Evolutionary conservation across 352 stramenopile genomes (phyloP), one percentile per base, ranked within the genome.

Genomic region (Phytopythium sindhum): DNA sequence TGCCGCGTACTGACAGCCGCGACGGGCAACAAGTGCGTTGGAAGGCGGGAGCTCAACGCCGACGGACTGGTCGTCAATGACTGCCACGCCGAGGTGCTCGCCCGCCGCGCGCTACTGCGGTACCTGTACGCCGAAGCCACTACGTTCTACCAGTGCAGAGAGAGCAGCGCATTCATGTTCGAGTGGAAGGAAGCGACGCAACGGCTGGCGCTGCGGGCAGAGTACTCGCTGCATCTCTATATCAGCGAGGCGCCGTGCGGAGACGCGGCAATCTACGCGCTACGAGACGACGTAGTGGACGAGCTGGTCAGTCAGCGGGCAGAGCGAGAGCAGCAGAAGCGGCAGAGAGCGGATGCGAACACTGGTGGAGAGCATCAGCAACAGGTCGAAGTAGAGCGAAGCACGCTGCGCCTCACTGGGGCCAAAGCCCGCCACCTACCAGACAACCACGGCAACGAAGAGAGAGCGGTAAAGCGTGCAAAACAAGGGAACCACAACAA

Each of bases 181-280:
- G 60, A 74, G 51, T 67, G 68, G 2, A 57, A 76, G 19, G 11
- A 53, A 2, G 67, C 61, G 35, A 83, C 67, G 1, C 39, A 41
- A 17, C 80, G 80, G 57, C 71, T 91, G 31, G 42, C 57, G 23
- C 69, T 96, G n/a, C 84, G 81, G 53, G 47, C 60, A 1, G 65
- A 83, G 44, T 74, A 92, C 62, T 72, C 78, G 39, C 74, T 98
- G 39, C 89, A 98, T 74, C 73, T 98, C 14, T 98, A 91, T 65
- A 88, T 98, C 57, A 97, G 81, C 56, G 93, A 98, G 75, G 85
- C 91, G 15, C 95, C 95, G 9, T 98, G 95, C 72, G 95, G 93
- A 44, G 93, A 98, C 73, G 89, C 89, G 9, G 85, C 92, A n/a
- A 97, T 98, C 63, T 98, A 98, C 70, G 60, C 83, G 39, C 63